phyloP scores from a whole-genome alignment of 2,329 filamentous ascomycete genomes.

The Aspergillus clavatus region DNA sequence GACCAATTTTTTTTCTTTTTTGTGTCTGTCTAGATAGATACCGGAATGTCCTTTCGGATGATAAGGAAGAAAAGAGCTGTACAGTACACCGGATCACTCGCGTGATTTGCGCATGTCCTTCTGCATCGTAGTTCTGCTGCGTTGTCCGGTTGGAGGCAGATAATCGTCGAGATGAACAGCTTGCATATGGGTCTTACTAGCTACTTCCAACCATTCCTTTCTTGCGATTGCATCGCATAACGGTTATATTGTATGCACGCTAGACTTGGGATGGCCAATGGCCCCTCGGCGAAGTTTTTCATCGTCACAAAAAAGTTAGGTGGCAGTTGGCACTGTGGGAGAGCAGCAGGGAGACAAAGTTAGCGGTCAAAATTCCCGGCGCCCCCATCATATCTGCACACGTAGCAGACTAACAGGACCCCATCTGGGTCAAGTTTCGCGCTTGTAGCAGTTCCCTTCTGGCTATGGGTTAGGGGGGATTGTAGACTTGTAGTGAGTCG shows the following conservation, averaged over 20 bases:
- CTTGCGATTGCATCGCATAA: too few relatives aligned
- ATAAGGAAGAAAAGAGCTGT: not conserved
- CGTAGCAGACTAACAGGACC: slow-evolving; percentile 25
- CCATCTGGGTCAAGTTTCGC: slow-evolving; percentile 19
- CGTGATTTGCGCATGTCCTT: not conserved
- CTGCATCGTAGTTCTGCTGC: not conserved
- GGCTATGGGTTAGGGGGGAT: slow-evolving; percentile 6
- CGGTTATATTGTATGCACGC: too few relatives aligned
- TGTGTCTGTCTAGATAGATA: too few relatives aligned
- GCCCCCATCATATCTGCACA: slow-evolving; percentile 31
- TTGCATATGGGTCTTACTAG: not conserved
- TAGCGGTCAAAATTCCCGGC: slow-evolving; percentile 15
- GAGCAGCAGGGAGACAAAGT: slow-evolving; percentile 7
- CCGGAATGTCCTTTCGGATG: too few relatives aligned
- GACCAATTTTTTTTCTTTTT: too few relatives aligned
- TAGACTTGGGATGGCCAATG: too few relatives aligned
- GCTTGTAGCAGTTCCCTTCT: slow-evolving; percentile 10
- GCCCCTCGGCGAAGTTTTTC: not conserved
- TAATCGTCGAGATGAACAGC: not conserved
- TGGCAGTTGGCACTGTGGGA: slow-evolving; percentile 3
- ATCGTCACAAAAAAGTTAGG: not conserved
- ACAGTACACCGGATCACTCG: not conserved
- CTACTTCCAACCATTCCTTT: too few relatives aligned
- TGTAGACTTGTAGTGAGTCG: too few relatives aligned
- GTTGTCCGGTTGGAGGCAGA: not conserved